Evolutionary conservation across 78 protist species (phyloP).

Genomic region (Dictyostelium intermedium): DNA sequence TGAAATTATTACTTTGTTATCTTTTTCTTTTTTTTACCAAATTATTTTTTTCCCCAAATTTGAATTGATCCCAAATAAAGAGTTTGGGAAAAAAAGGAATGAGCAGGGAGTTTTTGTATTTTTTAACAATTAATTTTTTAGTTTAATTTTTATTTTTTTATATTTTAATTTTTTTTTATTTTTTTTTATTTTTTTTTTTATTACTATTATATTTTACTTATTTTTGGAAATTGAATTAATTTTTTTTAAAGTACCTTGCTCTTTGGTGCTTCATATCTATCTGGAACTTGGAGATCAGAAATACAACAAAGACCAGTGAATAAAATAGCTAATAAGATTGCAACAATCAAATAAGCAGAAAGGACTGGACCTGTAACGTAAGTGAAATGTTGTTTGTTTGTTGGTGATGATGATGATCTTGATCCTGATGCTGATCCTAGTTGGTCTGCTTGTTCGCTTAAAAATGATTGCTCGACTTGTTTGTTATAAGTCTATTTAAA

Average conservation of each 20-base stretch:
- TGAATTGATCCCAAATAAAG: no score
- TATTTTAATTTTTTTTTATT: neutral
- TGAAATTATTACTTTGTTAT: no score
- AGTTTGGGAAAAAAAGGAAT: no score
- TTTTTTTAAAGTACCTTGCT: neutral
- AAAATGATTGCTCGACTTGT: neutral
- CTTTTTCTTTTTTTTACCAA: neutral
- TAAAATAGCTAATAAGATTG: constrained; percentile 37
- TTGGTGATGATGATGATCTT: neutral
- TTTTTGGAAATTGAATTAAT: neutral
- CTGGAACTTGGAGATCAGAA: constrained; percentile 69
- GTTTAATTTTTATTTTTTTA: no score
- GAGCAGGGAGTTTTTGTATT: no score
- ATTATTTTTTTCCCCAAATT: no score
- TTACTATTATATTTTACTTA: no score
- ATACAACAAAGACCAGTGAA: constrained; percentile 58
- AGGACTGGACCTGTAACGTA: constrained; percentile 70
- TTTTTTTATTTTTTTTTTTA: neutral
- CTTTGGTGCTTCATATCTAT: constrained; percentile 62
- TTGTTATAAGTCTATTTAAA: neutral
- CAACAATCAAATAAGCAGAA: constrained; percentile 34
- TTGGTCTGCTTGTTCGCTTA: neutral
- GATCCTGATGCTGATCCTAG: neutral
- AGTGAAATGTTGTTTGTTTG: neutral
- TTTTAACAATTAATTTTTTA: neutral